Percentiles rank a stretch among this genome's conserved stretches.
Conservation (phyloP, 805 yeast genomes). For the Metschnikowia dekortorum region DNA sequence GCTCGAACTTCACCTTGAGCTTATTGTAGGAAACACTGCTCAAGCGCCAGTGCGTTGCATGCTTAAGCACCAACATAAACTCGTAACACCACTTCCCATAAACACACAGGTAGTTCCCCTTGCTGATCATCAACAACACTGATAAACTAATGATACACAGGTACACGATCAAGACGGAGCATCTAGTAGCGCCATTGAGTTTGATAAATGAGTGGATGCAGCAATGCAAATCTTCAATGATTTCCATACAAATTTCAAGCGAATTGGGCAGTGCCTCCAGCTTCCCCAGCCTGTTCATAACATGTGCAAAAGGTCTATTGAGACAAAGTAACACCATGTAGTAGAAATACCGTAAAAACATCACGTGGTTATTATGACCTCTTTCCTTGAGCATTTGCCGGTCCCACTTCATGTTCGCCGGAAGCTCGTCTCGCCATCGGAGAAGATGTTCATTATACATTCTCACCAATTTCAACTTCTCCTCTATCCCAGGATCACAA, state of each 20-base stretch:
- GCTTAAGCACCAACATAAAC: conserved; percentile 10
- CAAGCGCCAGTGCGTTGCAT: conserved; percentile 9
- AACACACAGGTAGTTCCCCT: background rate
- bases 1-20: conserved; percentile 6
- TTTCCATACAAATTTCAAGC: conserved; percentile 6
- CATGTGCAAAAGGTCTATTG: conserved; percentile 13
- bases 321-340: conserved; percentile 11
- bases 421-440: conserved; percentile 10
- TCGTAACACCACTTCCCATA: conserved; percentile 7
- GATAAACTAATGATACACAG: conserved; percentile 11
- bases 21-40: conserved; percentile 8
- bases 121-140: conserved; percentile 3
- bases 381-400: background rate
- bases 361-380: conserved; percentile 11
- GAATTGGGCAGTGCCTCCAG: background rate
- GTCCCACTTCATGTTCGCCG: conserved; percentile 7
- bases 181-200: conserved; percentile 8
- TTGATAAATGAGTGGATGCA: conserved; percentile 8
- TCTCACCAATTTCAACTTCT: conserved; percentile 5
- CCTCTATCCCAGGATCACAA: background rate
- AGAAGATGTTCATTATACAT: conserved; percentile 7
- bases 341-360: conserved; percentile 13
- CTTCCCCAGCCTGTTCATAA: background rate
- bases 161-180: conserved; percentile 12
- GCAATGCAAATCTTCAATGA: conserved; percentile 6